Evolutionary conservation across 129 eudicot species (phyloP).

Genomic region (Pulicaria dysenterica): DNA sequence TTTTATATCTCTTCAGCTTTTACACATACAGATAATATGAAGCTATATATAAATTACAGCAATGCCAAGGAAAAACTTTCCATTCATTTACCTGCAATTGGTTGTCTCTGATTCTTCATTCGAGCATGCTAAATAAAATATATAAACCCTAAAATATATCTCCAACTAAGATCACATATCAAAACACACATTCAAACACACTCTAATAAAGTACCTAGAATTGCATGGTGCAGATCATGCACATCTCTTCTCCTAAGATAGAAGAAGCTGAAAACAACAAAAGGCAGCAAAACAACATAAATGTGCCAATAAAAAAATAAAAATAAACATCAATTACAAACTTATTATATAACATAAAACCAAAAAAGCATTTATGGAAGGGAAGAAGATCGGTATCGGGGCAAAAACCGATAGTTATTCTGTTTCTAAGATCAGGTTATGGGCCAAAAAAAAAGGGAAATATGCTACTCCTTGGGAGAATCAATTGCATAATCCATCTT

Average conservation of each 20-base stretch:
- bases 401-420: slow-evolving; percentile 58
- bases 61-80: too few species aligned
- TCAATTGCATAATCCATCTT: slow-evolving; percentile 41
- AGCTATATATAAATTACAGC: too few species aligned
- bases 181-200: too few species aligned
- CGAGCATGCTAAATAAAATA: too few species aligned
- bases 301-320: slow-evolving; percentile 54
- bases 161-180: too few species aligned
- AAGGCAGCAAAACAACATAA: slow-evolving; percentile 77
- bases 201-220: too few species aligned
- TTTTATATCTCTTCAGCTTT: too few species aligned
- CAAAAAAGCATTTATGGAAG: slow-evolving; percentile 38
- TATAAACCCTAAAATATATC: too few species aligned
- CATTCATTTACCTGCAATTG: too few species aligned
- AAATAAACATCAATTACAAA: not conserved
- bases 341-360: not conserved
- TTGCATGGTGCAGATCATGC: slow-evolving; percentile 81
- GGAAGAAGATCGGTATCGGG: slow-evolving; percentile 45
- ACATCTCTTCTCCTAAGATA: slow-evolving; percentile 67
- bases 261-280: slow-evolving; percentile 51
- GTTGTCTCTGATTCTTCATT: too few species aligned
- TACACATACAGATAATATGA: too few species aligned
- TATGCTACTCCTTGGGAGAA: slow-evolving; percentile 51
- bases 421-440: slow-evolving; percentile 65
- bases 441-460: slow-evolving; percentile 58